phyloP scores from a whole-genome alignment of 192 early-diverging fungal species.

The Linderina pennispora region DNA sequence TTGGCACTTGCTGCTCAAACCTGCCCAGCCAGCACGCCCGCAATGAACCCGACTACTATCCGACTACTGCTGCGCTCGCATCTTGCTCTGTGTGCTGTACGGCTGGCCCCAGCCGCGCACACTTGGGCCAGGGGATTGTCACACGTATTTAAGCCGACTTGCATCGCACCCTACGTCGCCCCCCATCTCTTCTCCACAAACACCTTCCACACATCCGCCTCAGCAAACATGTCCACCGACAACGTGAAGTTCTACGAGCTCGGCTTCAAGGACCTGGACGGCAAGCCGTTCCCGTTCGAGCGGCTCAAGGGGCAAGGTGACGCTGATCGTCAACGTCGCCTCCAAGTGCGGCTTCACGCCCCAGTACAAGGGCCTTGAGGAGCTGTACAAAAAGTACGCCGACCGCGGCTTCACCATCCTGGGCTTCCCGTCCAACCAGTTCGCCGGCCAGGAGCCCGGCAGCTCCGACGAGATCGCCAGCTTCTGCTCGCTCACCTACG shows the following conservation, averaged over 20 bases:
- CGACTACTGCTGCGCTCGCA: too few relatives aligned
- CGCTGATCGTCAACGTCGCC: slow-evolving; percentile 86
- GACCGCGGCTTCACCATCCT: slow-evolving; percentile 73
- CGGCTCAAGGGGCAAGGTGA: slow-evolving; percentile 63
- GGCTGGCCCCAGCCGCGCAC: too few relatives aligned
- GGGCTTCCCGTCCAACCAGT: slow-evolving; percentile 93
- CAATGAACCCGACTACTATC: too few relatives aligned
- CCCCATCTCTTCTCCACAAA: too few relatives aligned
- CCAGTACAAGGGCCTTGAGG: slow-evolving; percentile 69
- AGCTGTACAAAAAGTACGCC: slow-evolving; percentile 60
- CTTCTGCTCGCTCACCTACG: slow-evolving; percentile 63
- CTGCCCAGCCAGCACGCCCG: too few relatives aligned
- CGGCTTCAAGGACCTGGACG: slow-evolving; percentile 42
- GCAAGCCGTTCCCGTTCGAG: slow-evolving; percentile 49
- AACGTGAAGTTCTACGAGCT: slow-evolving; percentile 52
- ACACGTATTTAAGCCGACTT: too few relatives aligned
- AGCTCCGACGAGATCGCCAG: slow-evolving; percentile 31
- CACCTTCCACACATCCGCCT: background rate
- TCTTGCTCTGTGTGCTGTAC: too few relatives aligned
- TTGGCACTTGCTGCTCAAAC: too few relatives aligned
- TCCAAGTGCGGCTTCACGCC: slow-evolving; percentile 85
- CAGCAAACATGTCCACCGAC: slow-evolving; percentile 15
- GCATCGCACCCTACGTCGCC: too few relatives aligned
- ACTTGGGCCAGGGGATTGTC: too few relatives aligned
- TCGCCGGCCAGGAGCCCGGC: slow-evolving; percentile 63